Evolutionary conservation across 495 filamentous ascomycete genomes (phyloP), one percentile per base, ranked within the genome.

Genomic region (Mytilinidion resinicola): DNA sequence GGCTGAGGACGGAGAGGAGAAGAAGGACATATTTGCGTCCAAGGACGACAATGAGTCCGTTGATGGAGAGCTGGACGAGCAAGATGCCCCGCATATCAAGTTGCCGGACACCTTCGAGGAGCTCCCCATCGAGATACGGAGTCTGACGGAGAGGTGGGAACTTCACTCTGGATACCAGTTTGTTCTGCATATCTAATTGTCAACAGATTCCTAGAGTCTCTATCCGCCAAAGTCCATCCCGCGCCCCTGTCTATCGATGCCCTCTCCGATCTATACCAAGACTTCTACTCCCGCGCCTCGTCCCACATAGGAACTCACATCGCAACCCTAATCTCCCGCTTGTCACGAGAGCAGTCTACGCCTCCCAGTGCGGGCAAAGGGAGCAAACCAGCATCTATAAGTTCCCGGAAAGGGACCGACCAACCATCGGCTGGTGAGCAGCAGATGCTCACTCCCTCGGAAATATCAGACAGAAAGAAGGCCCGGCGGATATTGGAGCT

Each of bases 401-500:
- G 25, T 9, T 42, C 44, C 5, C 53, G 57, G 17, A 60, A 63
- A 79, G 76, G 64, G 38, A 67, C 36, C 51, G 59, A 73, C 60
- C 53, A 64, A 55, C 46, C 53, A 53, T 30, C 25, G 6, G 74
- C 78, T 46, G 63, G 75, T 14, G 86, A 90, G 59, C 88, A 89
- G 65, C 91, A 96, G 73, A 93, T 99, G 90, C 76, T 99, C 62
- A 96, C 95, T 1, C 80, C 87, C 1, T 82, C 86, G 4, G 93
- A 97, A 69, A 85, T 95, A 20, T 81, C 83, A 0, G 82, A 90
- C 57, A 84, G 85, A 60, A 87, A 89, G 67, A 86, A 82, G 61
- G 89, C 89, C 30, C 79, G 90, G 53, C 86, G 83, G 60, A 74
- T 84, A 14, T 73, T 97, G 47, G 90, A 93, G 54, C 76, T 84